Evolutionary conservation across 768 basidiomycete genomes (phyloP).

Genomic region (Rhodocollybia butyracea): DNA sequence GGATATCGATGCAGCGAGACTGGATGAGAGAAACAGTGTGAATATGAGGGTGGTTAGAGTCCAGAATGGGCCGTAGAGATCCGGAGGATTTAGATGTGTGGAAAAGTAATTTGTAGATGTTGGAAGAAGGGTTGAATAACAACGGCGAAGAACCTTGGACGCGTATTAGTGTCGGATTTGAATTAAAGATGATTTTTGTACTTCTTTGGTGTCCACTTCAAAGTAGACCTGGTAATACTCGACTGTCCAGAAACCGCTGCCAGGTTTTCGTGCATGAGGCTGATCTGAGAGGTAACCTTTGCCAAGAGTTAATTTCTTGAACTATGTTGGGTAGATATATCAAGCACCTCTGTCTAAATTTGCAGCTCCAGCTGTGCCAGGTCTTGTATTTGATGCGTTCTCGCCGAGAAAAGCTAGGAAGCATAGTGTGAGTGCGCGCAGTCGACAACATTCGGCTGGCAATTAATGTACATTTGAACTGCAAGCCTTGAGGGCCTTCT

Average conservation of each 20-base stretch:
- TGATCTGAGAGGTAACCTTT: conserved; percentile 67
- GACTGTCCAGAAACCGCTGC: conserved; percentile 69
- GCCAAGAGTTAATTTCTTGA: neutral
- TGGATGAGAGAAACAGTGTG: conserved; percentile 89
- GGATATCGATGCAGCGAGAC: conserved; percentile 83
- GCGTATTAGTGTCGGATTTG: neutral
- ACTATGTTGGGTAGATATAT: neutral
- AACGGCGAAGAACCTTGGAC: conserved; percentile 66
- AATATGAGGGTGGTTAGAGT: conserved; percentile 94
- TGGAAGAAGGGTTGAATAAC: conserved; percentile 79
- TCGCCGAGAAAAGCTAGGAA: conserved; percentile 57
- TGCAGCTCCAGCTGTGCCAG: conserved; percentile 33
- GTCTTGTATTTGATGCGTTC: conserved; percentile 24
- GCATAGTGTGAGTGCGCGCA: neutral
- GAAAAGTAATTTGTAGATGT: conserved; percentile 60
- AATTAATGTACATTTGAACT: conserved; percentile 59
- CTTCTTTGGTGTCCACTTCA: conserved; percentile 81
- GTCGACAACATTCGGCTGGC: neutral
- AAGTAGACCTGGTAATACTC: conserved; percentile 90
- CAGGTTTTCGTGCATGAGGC: conserved; percentile 37
- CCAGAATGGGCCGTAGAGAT: conserved; percentile 96
- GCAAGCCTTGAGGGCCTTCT: conserved; percentile 65
- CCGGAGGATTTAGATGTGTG: conserved; percentile 62
- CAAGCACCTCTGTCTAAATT: conserved; percentile 51
- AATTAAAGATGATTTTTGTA: conserved; percentile 22